Evolutionary conservation across 306 rosid genomes (phyloP).

Genomic region (Ochetophila trinervis): DNA sequence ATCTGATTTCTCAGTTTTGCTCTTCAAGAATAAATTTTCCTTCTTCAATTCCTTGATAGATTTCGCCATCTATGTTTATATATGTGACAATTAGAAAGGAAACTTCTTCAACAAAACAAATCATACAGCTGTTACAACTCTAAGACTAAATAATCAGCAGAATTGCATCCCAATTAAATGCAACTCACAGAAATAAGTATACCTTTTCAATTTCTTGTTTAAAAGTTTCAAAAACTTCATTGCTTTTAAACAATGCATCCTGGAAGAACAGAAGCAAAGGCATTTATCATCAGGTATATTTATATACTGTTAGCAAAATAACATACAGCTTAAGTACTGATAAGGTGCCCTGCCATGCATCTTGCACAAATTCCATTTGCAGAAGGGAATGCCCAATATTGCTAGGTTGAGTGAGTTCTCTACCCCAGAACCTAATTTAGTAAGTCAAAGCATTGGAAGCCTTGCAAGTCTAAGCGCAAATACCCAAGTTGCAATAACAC

Average conservation of each 20-base stretch:
- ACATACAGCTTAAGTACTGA: background rate
- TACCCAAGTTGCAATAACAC: no score
- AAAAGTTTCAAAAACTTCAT: conserved; percentile 87
- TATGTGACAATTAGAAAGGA: conserved; percentile 22
- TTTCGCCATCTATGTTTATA: conserved; percentile 71
- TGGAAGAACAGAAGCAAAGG: conserved; percentile 33
- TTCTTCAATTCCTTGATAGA: conserved; percentile 92
- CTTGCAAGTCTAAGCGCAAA: background rate
- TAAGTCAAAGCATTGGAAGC: background rate
- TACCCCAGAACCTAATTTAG: background rate
- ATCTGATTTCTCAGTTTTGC: conserved; percentile 85
- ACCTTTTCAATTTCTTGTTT: conserved; percentile 93
- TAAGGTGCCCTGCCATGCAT: conserved; percentile 1
- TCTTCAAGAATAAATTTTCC: conserved; percentile 89
- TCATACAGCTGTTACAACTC: conserved; percentile 1
- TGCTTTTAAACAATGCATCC: conserved; percentile 89
- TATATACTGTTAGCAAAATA: conserved; percentile 2
- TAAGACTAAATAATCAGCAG: conserved; percentile 15
- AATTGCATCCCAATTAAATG: conserved; percentile 15
- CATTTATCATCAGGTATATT: conserved; percentile 9
- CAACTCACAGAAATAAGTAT: conserved; percentile 22
- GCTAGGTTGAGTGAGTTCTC: background rate
- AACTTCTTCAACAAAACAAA: conserved; percentile 15
- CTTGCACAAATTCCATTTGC: background rate
- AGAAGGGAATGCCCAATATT: background rate